Conservation (phyloP, 129 eudicot species). For the Silybum marianum region DNA sequence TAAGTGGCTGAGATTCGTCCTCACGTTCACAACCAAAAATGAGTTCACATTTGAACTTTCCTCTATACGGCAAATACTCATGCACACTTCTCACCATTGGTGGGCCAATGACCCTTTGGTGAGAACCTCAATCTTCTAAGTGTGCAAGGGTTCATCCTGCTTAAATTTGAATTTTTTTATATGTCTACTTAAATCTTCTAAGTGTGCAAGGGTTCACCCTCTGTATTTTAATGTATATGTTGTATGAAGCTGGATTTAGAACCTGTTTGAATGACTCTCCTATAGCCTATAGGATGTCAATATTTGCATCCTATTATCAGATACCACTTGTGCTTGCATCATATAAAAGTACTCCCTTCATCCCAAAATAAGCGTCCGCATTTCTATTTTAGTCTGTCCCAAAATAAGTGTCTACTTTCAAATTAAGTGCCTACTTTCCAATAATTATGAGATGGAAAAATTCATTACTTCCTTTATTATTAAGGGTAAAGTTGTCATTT, state of each 20-base stretch:
- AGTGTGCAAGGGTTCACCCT: neutral
- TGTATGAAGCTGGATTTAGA: neutral
- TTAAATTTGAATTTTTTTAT: neutral
- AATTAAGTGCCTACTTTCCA: neutral
- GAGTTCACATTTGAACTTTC: no score
- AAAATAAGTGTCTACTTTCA: no score
- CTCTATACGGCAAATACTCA: neutral
- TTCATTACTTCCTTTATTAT: neutral
- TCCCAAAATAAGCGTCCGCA: neutral
- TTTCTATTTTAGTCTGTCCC: neutral
- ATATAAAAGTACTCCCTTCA: neutral
- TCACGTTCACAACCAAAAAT: no score
- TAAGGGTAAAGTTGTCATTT: neutral
- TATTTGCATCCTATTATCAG: neutral
- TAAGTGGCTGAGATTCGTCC: no score
- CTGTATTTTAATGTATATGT: neutral
- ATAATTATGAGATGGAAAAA: neutral
- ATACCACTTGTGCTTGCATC: neutral
- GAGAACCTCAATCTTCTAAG: conserved; percentile 25
- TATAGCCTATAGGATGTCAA: neutral
- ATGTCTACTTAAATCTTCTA: neutral
- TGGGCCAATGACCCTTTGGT: conserved; percentile 5
- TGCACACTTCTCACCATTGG: neutral
- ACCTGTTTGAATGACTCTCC: neutral
- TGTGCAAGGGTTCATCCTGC: neutral